These are phyloP conservation scores for Helianthus annuus DNA, from an alignment of 129 eudicot species.

Conservation along the genomic window HanXRQr2.0-SUNRISE NC_035436.2:47308923-47309422, in stretches of 20 bases:
- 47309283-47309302: slow-evolving; percentile 97
- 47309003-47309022: slow-evolving; percentile 89
- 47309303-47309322: slow-evolving; percentile 98
- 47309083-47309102: slow-evolving; percentile 44
- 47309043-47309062: no score
- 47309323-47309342: slow-evolving; percentile 92
- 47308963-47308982: slow-evolving; percentile 94
- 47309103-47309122: slow-evolving; percentile 44
- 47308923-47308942: slow-evolving; percentile 20
- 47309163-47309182: neutral
- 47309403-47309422: no score
- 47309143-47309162: slow-evolving; percentile 40
- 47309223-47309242: neutral
- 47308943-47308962: slow-evolving; percentile 63
- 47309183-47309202: neutral
- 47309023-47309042: slow-evolving; percentile 6
- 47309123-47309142: slow-evolving; percentile 51
- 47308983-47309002: slow-evolving; percentile 99
- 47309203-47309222: neutral
- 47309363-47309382: slow-evolving; percentile 7
- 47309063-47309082: neutral
- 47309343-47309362: slow-evolving; percentile 43
- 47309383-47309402: neutral
- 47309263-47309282: slow-evolving; percentile 96
- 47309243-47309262: slow-evolving; percentile 79